Conservation (phyloP, 768 basidiomycete genomes). For the Boletus rex-veris region DNA sequence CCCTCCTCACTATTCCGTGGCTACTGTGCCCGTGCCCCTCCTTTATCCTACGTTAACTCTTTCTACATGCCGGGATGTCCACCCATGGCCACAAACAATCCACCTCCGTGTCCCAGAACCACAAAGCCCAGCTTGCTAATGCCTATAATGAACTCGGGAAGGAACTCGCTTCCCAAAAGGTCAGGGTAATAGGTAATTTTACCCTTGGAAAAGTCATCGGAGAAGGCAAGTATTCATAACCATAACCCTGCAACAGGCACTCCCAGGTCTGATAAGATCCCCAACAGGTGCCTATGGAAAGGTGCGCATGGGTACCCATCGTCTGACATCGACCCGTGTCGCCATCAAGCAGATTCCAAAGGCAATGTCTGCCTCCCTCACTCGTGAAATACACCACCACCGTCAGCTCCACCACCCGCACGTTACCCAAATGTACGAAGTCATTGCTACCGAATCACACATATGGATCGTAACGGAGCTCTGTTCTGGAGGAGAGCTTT, state of each 20-base stretch:
- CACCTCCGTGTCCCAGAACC: slow-evolving; percentile 64
- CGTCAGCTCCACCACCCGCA: slow-evolving; percentile 94
- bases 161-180: slow-evolving; percentile 86
- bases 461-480: slow-evolving; percentile 99
- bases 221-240: slow-evolving; percentile 61
- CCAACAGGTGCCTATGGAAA: slow-evolving; percentile 87
- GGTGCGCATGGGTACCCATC: slow-evolving; percentile 91
- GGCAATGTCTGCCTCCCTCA: slow-evolving; percentile 83
- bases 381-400: slow-evolving; percentile 98
- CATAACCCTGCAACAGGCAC: slow-evolving; percentile 4
- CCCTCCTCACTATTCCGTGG: slow-evolving; percentile 25
- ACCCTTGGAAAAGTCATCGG: slow-evolving; percentile 92
- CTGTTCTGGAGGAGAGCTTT: slow-evolving; percentile 94
- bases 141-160: slow-evolving; percentile 98
- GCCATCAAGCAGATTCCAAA: slow-evolving; percentile 99
- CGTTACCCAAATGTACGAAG: slow-evolving; percentile 94
- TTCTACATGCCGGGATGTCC: slow-evolving; percentile 42
- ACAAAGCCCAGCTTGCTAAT: slow-evolving; percentile 85
- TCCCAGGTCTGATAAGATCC: slow-evolving; percentile 21
- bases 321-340: slow-evolving; percentile 85
- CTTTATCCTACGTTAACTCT: slow-evolving; percentile 30
- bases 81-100: slow-evolving; percentile 58
- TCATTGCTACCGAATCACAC: slow-evolving; percentile 91
- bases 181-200: slow-evolving; percentile 92
- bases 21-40: slow-evolving; percentile 34